Percentiles rank a stretch among this genome's conserved stretches.
Conservation (phyloP, 2,329 filamentous ascomycete genomes). For the Chaetomium olivaceum region DNA sequence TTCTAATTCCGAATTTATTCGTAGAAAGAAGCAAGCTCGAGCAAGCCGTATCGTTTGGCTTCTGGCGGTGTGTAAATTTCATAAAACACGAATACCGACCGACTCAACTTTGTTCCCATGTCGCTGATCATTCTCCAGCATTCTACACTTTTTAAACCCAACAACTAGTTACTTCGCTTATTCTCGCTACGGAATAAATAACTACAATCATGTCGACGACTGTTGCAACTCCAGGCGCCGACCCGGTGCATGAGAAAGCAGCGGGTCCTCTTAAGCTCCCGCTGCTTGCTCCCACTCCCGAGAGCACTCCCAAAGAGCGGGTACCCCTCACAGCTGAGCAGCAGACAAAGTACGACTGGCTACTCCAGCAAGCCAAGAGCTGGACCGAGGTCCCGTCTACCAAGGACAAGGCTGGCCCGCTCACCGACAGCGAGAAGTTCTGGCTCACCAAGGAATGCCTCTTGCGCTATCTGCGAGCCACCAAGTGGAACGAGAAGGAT, state of each 20-base stretch:
- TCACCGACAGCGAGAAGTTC: conserved; percentile 78
- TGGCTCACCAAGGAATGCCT: conserved; percentile 93
- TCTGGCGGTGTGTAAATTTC: background rate
- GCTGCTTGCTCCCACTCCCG: conserved; percentile 57
- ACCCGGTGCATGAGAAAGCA: conserved; percentile 29
- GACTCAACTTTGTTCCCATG: background rate
- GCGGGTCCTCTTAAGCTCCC: conserved; percentile 43
- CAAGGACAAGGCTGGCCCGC: conserved; percentile 60
- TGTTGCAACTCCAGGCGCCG: conserved; percentile 20
- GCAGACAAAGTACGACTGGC: conserved; percentile 74
- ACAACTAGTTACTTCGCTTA: background rate
- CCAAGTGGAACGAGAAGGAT: conserved; percentile 80
- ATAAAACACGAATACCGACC: background rate
- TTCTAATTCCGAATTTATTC: background rate
- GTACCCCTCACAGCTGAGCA: conserved; percentile 72
- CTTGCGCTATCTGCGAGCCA: conserved; percentile 87
- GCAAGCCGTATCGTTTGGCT: background rate
- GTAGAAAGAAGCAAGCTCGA: background rate
- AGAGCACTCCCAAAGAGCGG: conserved; percentile 57
- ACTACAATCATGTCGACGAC: conserved; percentile 17
- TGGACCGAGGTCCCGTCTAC: conserved; percentile 70
- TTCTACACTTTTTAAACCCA: background rate
- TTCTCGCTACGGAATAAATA: background rate
- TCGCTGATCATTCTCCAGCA: background rate
- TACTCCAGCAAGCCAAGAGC: conserved; percentile 68